Evolutionary conservation across 257 asterid species (phyloP).

Genomic region (Schizonepeta tenuifolia): DNA sequence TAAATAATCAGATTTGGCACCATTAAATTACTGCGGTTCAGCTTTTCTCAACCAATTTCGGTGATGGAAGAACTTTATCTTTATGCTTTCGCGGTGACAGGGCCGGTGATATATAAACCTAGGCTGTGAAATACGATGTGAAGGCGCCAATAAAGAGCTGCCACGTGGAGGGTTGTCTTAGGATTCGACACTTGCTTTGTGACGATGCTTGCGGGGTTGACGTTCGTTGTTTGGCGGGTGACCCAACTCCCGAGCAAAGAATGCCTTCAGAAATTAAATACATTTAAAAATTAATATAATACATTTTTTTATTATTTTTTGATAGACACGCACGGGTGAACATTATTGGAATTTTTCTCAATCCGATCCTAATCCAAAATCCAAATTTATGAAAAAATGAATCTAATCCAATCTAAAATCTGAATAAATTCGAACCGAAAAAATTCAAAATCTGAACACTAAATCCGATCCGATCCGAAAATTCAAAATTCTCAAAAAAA

Average conservation of each 20-base stretch:
- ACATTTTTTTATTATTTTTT: too few species aligned
- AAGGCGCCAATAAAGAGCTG: background rate
- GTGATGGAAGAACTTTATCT: slow-evolving; percentile 27
- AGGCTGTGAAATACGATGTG: background rate
- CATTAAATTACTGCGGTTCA: background rate
- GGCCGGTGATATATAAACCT: slow-evolving; percentile 31
- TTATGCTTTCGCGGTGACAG: slow-evolving; percentile 23
- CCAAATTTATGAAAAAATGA: too few species aligned
- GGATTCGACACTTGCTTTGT: slow-evolving; percentile 16
- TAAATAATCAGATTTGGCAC: slow-evolving; percentile 13
- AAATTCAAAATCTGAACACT: too few species aligned
- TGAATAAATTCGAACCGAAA: too few species aligned
- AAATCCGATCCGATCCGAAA: too few species aligned
- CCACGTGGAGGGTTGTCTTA: background rate
- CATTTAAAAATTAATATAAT: too few species aligned
- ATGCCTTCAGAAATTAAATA: background rate
- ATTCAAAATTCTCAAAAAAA: too few species aligned
- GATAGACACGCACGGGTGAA: too few species aligned
- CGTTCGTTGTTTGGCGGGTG: slow-evolving; percentile 24
- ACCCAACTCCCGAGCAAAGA: background rate
- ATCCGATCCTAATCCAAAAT: too few species aligned
- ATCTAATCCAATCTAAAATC: too few species aligned
- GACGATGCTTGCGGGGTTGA: background rate
- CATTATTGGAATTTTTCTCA: too few species aligned
- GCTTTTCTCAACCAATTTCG: background rate